These are phyloP conservation scores for Neurospora sp. DNA, from an alignment of 495 filamentous ascomycete species.

Conservation along the genomic window DNA sequence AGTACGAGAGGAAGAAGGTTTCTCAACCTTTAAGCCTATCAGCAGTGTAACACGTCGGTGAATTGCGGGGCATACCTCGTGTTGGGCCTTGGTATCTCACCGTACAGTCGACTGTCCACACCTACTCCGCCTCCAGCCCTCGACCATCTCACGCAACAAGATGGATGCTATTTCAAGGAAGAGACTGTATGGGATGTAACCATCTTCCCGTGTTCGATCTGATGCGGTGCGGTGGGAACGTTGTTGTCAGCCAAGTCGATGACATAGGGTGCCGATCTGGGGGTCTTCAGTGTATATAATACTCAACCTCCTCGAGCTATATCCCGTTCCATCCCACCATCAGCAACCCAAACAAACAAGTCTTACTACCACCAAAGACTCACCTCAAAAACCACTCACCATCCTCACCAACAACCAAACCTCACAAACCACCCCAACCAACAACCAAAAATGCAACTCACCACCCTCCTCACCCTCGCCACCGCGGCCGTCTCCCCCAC, in stretches of 20 bases:
- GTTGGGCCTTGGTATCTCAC: background rate
- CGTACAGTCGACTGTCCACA: background rate
- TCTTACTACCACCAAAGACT: background rate
- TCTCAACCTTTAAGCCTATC: background rate
- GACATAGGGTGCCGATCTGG: background rate
- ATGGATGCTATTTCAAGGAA: background rate
- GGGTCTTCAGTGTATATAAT: background rate
- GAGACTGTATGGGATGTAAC: background rate
- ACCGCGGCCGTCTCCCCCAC: background rate
- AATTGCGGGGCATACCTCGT: background rate
- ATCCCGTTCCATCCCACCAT: background rate
- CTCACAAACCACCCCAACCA: conserved; percentile 5
- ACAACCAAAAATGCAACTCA: conserved; percentile 8
- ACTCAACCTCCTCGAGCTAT: background rate
- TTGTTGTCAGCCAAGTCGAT: background rate
- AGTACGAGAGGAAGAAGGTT: background rate
- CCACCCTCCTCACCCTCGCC: conserved; percentile 14
- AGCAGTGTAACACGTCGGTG: background rate
- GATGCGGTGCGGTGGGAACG: background rate
- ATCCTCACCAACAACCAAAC: background rate
- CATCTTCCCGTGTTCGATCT: background rate
- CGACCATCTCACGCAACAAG: background rate
- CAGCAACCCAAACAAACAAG: background rate
- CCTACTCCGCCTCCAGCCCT: background rate
- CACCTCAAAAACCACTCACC: background rate